A percentile compares a stretch with the other conserved stretches of the same genome.
These are phyloP conservation scores for Aspergillus campestris DNA, from an alignment of 495 filamentous ascomycete genomes.

Conservation along the genomic window DNA sequence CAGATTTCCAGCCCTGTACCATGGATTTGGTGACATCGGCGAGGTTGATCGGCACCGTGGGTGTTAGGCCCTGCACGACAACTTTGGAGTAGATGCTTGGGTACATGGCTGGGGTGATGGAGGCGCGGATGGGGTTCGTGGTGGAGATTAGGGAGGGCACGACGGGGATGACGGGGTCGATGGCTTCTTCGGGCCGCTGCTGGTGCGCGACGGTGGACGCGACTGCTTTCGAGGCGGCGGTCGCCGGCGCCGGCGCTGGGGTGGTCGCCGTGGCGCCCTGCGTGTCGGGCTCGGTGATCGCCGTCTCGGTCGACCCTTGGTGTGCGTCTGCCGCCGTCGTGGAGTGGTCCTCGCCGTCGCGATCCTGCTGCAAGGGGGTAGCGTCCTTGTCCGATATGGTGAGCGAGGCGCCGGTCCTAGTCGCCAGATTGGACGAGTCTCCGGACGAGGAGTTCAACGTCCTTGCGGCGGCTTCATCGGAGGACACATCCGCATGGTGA, in stretches of 20 bases:
- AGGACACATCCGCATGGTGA: background rate
- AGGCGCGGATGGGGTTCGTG: slow-evolving; percentile 60
- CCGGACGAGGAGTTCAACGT: background rate
- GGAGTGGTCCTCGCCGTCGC: slow-evolving; percentile 15
- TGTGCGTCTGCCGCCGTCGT: slow-evolving; percentile 10
- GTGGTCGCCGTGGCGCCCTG: slow-evolving; percentile 2
- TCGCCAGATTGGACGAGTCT: slow-evolving; percentile 19
- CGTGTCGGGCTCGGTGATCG: slow-evolving; percentile 25
- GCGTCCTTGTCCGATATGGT: slow-evolving; percentile 18
- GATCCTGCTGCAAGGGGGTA: slow-evolving; percentile 7
- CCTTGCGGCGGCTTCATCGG: background rate
- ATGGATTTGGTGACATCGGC: slow-evolving; percentile 69
- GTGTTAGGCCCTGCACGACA: slow-evolving; percentile 64
- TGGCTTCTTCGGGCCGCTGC: slow-evolving; percentile 10
- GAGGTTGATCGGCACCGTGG: slow-evolving; percentile 81
- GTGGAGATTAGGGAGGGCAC: slow-evolving; percentile 59
- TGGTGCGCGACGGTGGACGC: background rate
- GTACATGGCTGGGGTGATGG: slow-evolving; percentile 65
- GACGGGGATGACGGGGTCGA: slow-evolving; percentile 48
- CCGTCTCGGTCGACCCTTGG: slow-evolving; percentile 23
- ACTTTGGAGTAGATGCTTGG: slow-evolving; percentile 82
- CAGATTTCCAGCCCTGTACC: slow-evolving; percentile 87
- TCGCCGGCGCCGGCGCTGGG: slow-evolving; percentile 1
- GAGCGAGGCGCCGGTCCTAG: slow-evolving; percentile 19
- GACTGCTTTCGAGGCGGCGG: background rate